A percentile compares a stretch with the other conserved stretches of the same genome.
phyloP scores from a whole-genome alignment of 306 rosid species.

The Begonia fuchsioides region DNA sequence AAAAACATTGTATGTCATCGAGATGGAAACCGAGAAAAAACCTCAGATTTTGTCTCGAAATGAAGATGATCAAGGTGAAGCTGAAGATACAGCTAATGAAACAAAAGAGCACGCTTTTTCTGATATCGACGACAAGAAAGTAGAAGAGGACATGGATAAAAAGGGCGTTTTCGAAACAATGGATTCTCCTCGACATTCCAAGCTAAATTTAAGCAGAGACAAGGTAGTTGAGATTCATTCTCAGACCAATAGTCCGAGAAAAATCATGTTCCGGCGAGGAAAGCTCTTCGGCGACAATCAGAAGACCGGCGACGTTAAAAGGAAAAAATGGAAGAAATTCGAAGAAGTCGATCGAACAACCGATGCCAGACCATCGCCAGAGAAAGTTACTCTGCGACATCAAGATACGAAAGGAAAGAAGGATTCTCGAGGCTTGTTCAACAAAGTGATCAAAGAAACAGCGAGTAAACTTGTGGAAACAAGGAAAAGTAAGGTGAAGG shows the following conservation, averaged over 20 bases:
- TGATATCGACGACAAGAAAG: conserved; percentile 26
- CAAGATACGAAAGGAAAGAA: conserved; percentile 57
- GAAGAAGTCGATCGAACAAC: conserved; percentile 16
- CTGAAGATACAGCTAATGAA: conserved; percentile 38
- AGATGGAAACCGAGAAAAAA: conserved; percentile 38
- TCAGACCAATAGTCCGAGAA: conserved; percentile 38
- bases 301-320: conserved; percentile 10
- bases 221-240: conserved; percentile 34
- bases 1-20: conserved; percentile 58
- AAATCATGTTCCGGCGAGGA: conserved; percentile 56
- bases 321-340: conserved; percentile 10
- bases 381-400: conserved; percentile 59
- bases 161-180: conserved; percentile 24
- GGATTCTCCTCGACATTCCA: conserved; percentile 17
- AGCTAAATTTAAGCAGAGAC: conserved; percentile 53
- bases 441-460: conserved; percentile 80
- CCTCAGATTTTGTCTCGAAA: conserved; percentile 28
- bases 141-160: conserved; percentile 18
- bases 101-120: conserved; percentile 22
- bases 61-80: conserved; percentile 27
- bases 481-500: conserved; percentile 89
- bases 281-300: conserved; percentile 28
- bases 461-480: conserved; percentile 72
- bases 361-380: conserved; percentile 13
- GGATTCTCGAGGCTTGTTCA: conserved; percentile 62